These are phyloP conservation scores for Aureobasidium musti DNA, from an alignment of 2,329 filamentous ascomycete genomes.

Conservation along the genomic window DNA sequence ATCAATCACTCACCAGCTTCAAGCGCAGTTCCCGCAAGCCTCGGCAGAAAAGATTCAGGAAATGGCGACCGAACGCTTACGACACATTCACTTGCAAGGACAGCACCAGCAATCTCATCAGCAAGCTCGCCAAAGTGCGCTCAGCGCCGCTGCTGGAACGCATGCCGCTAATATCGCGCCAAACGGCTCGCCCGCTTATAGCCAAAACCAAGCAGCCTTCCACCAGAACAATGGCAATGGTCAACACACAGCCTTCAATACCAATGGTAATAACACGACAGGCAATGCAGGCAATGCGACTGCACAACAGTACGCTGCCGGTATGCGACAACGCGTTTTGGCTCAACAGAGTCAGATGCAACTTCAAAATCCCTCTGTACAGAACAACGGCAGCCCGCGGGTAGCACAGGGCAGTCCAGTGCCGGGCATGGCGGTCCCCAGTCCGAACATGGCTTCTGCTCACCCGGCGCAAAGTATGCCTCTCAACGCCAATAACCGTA, in stretches of 20 bases:
- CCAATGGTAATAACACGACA: conserved; percentile 30
- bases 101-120: conserved; percentile 35
- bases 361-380: neutral
- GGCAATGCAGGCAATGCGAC: conserved; percentile 31
- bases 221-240: conserved; percentile 30
- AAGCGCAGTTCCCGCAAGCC: conserved; percentile 54
- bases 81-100: conserved; percentile 33
- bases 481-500: conserved; percentile 32
- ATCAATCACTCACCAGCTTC: conserved; percentile 55
- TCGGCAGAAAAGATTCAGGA: conserved; percentile 57
- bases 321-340: conserved; percentile 39
- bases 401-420: conserved; percentile 31
- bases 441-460: conserved; percentile 36
- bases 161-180: conserved; percentile 23
- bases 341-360: conserved; percentile 33
- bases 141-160: conserved; percentile 44
- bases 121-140: conserved; percentile 43
- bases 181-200: conserved; percentile 28
- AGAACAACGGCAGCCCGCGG: conserved; percentile 36
- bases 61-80: conserved; percentile 55
- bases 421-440: conserved; percentile 33
- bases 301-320: conserved; percentile 37
- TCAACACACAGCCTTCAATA: conserved; percentile 17
- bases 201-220: conserved; percentile 31
- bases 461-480: conserved; percentile 32